Base-by-base conservation (phyloP, 2,329 filamentous ascomycete genomes). In the Ramularia endophylla region DNA sequence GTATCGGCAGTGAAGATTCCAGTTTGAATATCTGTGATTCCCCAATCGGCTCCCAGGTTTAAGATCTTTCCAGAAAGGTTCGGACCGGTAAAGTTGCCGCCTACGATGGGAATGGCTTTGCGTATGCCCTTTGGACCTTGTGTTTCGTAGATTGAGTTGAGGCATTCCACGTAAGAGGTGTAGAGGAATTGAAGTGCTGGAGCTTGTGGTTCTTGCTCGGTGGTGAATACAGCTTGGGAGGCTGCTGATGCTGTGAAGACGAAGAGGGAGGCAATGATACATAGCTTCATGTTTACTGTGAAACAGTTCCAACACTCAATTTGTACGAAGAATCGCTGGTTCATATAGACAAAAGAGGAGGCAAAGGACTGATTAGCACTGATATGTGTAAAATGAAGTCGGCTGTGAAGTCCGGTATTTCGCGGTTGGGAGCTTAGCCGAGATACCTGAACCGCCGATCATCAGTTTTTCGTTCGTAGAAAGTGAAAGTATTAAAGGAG, bases 21-120 rank as follows among this genome's bases (percentile, higher is more conserved):
- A 0, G 57, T 60, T 20, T 54, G 47, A 11, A 48, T 43, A 42
- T 60, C 57, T 1, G 53, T 58, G 15, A 62, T 43, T n/a, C 60
- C 62, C 63, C 63, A 66, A 38, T 66, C 64, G 9, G 63, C 63
- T 33, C 63, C 64, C 1, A 65, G 42, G 19, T 61, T 48, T 7
- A 65, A 54, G 25, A 66, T 57, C 16, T 47, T 50, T 22, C 55
- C 57, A 5, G 33, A 38, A n/a, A 58, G 34, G 8, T 48, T 38
- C 1, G 58, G 58, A 0, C 58, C 58, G 1, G 56, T 58, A 41
- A 61, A 55, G 20, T 59, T 60, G 4, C 57, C 58, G 20, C 56
- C 57, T 5, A 58, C 38, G 35, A 61, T 59, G 1, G 56, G 58
- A 17, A 60, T 58, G 7, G 56, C 48, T 17, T 51, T 55, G 2